A percentile compares a stretch with the other conserved stretches of the same genome.
Evolutionary conservation across 768 basidiomycete genomes (phyloP).

Genomic region (Vararia minispora): DNA sequence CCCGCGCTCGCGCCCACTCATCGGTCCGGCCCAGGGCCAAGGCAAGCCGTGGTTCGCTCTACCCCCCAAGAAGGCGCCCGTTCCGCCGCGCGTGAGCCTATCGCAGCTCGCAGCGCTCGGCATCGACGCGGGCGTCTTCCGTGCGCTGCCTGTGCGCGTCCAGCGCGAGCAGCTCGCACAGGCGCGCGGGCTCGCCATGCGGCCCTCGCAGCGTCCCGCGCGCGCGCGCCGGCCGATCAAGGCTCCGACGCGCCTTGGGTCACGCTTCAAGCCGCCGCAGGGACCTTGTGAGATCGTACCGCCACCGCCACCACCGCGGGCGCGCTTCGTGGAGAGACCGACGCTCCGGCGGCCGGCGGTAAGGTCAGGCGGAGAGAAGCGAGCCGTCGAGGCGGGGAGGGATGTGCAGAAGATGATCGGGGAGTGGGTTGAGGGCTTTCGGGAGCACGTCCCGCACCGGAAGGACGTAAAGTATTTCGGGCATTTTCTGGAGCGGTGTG

Average conservation of each 20-base stretch:
- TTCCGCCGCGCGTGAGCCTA: conserved; percentile 31
- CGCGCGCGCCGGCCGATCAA: conserved; percentile 23
- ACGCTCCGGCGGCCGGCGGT: conserved; percentile 42
- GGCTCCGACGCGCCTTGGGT: conserved; percentile 37
- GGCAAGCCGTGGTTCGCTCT: conserved; percentile 26
- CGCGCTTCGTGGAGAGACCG: conserved; percentile 37
- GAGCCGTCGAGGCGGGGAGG: conserved; percentile 48
- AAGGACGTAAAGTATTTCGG: conserved; percentile 69
- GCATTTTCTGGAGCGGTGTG: conserved; percentile 58
- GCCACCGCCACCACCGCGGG: conserved; percentile 43
- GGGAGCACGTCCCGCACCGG: conserved; percentile 49
- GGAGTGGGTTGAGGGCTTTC: conserved; percentile 62
- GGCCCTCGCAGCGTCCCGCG: conserved; percentile 7
- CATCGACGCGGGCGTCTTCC: conserved; percentile 68
- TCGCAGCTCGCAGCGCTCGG: conserved; percentile 50
- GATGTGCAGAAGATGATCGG: conserved; percentile 68
- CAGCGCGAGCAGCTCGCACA: conserved; percentile 67
- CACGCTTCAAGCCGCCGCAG: conserved; percentile 21
- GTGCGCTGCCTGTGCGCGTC: conserved; percentile 46
- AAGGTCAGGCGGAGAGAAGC: conserved; percentile 39
- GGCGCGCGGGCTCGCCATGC: conserved; percentile 35
- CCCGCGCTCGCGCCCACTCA: conserved; percentile 34
- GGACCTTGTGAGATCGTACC: conserved; percentile 26
- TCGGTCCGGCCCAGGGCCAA: conserved; percentile 26
- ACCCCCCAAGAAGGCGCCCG: too few relatives aligned